These are phyloP conservation scores for Berkeleyomyces rouxiae DNA, from an alignment of 2,329 filamentous ascomycete species.

Conservation along the genomic window DNA sequence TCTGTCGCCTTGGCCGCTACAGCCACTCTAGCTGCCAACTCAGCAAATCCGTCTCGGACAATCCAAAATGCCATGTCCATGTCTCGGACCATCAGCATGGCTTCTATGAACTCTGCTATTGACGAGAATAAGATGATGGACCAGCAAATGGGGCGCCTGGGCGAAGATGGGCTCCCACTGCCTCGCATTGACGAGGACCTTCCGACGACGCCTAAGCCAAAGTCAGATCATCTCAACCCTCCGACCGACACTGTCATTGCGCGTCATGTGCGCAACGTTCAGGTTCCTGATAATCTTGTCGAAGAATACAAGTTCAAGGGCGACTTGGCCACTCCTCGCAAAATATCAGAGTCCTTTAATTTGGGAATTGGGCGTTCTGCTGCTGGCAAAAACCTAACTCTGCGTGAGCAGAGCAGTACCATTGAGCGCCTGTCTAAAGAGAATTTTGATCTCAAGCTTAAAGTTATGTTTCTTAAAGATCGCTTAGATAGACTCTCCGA, in stretches of 20 bases:
- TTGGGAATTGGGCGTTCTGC: conserved; percentile 27
- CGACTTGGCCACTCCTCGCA: conserved; percentile 42
- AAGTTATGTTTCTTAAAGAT: conserved; percentile 93
- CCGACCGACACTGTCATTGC: conserved; percentile 81
- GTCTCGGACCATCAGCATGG: conserved; percentile 57
- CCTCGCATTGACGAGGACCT: conserved; percentile 21
- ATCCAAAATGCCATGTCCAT: conserved; percentile 22
- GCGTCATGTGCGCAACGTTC: conserved; percentile 75
- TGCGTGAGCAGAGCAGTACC: conserved; percentile 95
- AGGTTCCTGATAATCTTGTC: conserved; percentile 76
- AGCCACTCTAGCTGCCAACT: conserved; percentile 52
- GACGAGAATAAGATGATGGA: conserved; percentile 30
- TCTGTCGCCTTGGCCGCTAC: conserved; percentile 10
- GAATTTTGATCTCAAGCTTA: conserved; percentile 93
- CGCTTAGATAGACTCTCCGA: conserved; percentile 85
- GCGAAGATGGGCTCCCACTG: conserved; percentile 28
- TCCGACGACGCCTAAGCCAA: conserved; percentile 55
- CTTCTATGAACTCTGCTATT: conserved; percentile 68
- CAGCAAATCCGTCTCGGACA: conserved; percentile 51
- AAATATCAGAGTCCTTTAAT: conserved; percentile 33
- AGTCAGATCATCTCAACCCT: conserved; percentile 35
- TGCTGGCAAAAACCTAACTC: conserved; percentile 55
- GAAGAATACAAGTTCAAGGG: conserved; percentile 70
- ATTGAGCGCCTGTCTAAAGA: conserved; percentile 94
- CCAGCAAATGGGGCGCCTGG: conserved; percentile 31